phyloP scores from a whole-genome alignment of 2,329 filamentous ascomycete species.

The Dothideomycetes sp. region DNA sequence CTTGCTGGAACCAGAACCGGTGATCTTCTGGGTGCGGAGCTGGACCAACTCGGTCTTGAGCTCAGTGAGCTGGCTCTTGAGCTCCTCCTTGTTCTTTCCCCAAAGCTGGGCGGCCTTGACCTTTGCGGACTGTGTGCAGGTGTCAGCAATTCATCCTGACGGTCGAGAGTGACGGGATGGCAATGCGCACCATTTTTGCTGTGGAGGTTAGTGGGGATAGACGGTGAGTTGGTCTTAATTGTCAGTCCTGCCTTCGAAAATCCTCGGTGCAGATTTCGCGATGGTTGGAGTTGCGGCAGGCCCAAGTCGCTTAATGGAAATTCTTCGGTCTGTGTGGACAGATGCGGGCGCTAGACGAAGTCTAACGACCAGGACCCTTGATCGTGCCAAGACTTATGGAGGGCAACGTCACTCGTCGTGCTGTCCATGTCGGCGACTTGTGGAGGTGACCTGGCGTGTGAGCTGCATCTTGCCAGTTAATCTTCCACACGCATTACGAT shows the following conservation, averaged over 20 bases:
- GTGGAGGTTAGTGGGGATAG: constrained; percentile 7
- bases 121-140: constrained; percentile 39
- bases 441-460: not conserved
- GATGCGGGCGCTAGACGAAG: not conserved
- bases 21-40: constrained; percentile 97
- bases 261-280: not conserved
- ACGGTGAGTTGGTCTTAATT: not conserved
- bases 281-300: not conserved
- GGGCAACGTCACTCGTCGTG: not conserved
- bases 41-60: constrained; percentile 93
- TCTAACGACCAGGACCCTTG: not conserved
- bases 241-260: not conserved
- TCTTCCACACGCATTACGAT: not conserved
- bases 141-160: constrained; percentile 15
- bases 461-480: too few species aligned
- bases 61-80: constrained; percentile 88
- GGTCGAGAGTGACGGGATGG: not conserved
- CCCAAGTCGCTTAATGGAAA: not conserved
- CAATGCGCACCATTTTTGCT: constrained; percentile 20
- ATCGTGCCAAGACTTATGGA: not conserved
- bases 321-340: not conserved
- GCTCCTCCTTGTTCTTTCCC: constrained; percentile 98
- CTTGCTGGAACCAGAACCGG: constrained; percentile 84
- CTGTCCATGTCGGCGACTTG: not conserved
- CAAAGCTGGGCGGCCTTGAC: constrained; percentile 96